Percentiles rank a stretch among this genome's conserved stretches.
These are phyloP conservation scores for Pterocarpus macrocarpus DNA, from an alignment of 306 rosid species.

Conservation along the genomic window DNA sequence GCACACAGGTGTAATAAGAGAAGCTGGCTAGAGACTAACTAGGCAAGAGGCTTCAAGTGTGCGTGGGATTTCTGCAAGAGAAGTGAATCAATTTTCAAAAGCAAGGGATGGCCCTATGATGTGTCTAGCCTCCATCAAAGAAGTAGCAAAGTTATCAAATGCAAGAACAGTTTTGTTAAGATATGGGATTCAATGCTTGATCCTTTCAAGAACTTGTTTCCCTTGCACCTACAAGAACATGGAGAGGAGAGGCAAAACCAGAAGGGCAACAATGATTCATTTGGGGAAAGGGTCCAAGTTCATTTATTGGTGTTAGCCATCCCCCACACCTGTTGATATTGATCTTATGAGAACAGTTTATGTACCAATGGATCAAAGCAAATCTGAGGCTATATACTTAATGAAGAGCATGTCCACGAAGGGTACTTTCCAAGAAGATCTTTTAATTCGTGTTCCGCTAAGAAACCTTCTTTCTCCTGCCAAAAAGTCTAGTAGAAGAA, in stretches of 20 bases:
- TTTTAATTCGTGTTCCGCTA: conserved; percentile 69
- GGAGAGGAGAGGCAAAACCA: neutral
- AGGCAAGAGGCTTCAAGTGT: conserved; percentile 48
- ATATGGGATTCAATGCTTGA: conserved; percentile 56
- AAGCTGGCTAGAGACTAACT: conserved; percentile 47
- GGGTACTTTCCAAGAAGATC: conserved; percentile 87
- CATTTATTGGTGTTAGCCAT: too few species aligned
- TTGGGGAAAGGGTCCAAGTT: too few species aligned
- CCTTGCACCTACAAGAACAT: too few species aligned
- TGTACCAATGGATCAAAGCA: conserved; percentile 74
- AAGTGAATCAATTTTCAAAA: conserved; percentile 54
- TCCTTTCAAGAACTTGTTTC: conserved; percentile 51
- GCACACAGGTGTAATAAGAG: conserved; percentile 50
- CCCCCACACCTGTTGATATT: conserved; percentile 54
- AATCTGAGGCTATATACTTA: conserved; percentile 74
- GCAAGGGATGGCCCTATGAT: conserved; percentile 50
- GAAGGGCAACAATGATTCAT: conserved; percentile 46
- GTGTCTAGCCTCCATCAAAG: conserved; percentile 53
- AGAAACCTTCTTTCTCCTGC: conserved; percentile 75
- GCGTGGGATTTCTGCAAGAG: conserved; percentile 49
- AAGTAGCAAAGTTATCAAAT: conserved; percentile 62
- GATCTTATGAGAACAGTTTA: conserved; percentile 82
- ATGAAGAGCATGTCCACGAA: conserved; percentile 74
- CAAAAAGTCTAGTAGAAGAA: conserved; percentile 70
- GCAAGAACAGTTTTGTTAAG: conserved; percentile 63